Base-by-base conservation (phyloP, 2,329 filamentous ascomycete genomes). In the Emmonsiellopsis sp. region DNA sequence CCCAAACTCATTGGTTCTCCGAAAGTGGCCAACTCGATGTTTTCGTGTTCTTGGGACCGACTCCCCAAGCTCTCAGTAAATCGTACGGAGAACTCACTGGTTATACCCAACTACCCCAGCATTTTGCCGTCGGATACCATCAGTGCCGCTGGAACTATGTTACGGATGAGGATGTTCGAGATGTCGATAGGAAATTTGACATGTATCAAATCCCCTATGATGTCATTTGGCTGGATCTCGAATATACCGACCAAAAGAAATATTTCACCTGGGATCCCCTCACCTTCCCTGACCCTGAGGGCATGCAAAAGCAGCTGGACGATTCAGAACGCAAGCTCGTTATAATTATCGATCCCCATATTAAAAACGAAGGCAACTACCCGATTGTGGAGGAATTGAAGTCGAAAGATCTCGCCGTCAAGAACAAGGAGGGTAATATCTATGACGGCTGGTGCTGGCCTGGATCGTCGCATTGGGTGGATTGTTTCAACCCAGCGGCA, bases 371-470 rank as follows among this genome's bases (percentile, higher is more conserved):
- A 51, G 85, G 83, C 51, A 80, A 82, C 62, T 98, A 95, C 66
- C 74, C 73, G 0, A 79, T 97, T 31, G 84, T 85, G 8, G 80
- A 91, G 11, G 85, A 96, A 65, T 71, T 98, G 60, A 93, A 87
- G 70, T 85, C 83, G 53, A 89, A 95, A 66, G 85, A 86, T 8
- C 75, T 96, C 13, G 91, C 85, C 6, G 85, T 94, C 47, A 85
- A 88, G 67, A 91, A 95, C 76, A 98, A 97, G 73, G 87, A 95
- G 26, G 84, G 84, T 57, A 85, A 87, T 52, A 80, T 88, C 56
- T 98, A 91, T 63, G 93, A 98, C 65, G 93, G 93, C 51, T 96
- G 91, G 91, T 98, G 93, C 76, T 98, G 93, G 93, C 93, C 93
- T 5, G 93, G 93, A 6, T 92, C 89, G 6, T 97, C 93, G 26